Base-by-base conservation (phyloP, 441 rosid genomes). In the Geranium incanum region DNA sequence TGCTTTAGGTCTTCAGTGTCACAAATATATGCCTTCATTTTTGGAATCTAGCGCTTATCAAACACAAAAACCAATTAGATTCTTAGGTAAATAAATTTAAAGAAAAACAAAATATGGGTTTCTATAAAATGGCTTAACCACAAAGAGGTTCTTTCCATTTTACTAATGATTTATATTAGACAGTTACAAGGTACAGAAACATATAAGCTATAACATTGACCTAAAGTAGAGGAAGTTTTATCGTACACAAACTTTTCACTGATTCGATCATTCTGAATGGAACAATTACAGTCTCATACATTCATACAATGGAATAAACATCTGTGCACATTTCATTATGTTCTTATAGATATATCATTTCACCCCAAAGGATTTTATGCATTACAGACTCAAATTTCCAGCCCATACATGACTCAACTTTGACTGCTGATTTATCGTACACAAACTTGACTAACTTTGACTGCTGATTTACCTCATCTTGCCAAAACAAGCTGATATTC, bases 21-120 rank as follows among this genome's bases (percentile, higher is more conserved):
- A 67, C 86, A 84, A 83, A 95, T 81, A 92, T 95, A 95, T 13
- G 98, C 96, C 99, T 95, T 95, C 98, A 95, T 92, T 85, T 95
- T 95, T 80, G 96, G 98, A 86, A 95, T 91, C 99, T 95, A 95
- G 95, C 89, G 89, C 99, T 95, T 95, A 84, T 85, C 89, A 86
- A 82, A 83, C 76, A 81, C 77, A 75, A 86, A 57, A 80, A 75
- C 67, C 88, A 84, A 82, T 89, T 81, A 89, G 87, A 82, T 81
- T 77, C 72, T 66, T 70, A 9, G 39, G 68, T 45, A 65, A 69
- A 79, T 66, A 72, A 37, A 23, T 62, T 62, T 16, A 23, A n/a
- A 16, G 48, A 66, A 66, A 38, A 18, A 7, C 69, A 16, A 67
- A 16, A 38, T 21, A 66, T 15, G 8, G 18, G 23, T 2, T 65